Evolutionary conservation across 768 basidiomycete species (phyloP).

Genomic region (Mycena floridula): DNA sequence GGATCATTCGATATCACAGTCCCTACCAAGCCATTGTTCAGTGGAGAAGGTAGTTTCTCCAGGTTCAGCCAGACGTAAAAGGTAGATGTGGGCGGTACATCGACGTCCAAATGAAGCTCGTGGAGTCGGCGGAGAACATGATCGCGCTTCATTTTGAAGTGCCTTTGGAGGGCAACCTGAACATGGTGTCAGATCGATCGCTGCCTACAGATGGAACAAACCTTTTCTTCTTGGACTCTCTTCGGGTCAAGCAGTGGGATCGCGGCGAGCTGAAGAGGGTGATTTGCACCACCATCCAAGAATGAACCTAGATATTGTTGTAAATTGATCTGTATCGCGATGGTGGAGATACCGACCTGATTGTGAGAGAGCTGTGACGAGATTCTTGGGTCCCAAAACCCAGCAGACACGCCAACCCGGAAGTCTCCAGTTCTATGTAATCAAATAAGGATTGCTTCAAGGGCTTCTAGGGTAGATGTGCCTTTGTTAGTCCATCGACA

Average conservation of each 20-base stretch:
- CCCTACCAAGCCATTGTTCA: constrained; percentile 80
- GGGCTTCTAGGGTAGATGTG: constrained; percentile 14
- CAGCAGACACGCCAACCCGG: constrained; percentile 94
- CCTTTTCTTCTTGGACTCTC: constrained; percentile 66
- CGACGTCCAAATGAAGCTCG: constrained; percentile 70
- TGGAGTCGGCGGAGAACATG: constrained; percentile 81
- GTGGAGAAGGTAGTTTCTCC: constrained; percentile 67
- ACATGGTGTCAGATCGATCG: background rate
- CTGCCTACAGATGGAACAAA: constrained; percentile 9
- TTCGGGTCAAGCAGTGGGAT: constrained; percentile 73
- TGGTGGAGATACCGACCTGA: constrained; percentile 40
- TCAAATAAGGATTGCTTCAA: no score
- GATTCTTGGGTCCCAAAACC: constrained; percentile 87
- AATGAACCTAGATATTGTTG: constrained; percentile 28
- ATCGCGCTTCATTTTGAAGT: constrained; percentile 90
- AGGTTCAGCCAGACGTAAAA: constrained; percentile 96
- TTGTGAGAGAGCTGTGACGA: constrained; percentile 88
- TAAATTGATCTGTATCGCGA: background rate
- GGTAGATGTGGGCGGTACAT: constrained; percentile 70
- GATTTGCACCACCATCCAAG: constrained; percentile 92
- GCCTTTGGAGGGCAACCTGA: constrained; percentile 75
- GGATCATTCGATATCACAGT: constrained; percentile 10
- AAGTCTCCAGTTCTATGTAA: constrained; percentile 79
- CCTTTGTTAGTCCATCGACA: constrained; percentile 92
- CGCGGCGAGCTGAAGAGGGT: constrained; percentile 90